These are phyloP conservation scores for Beauveria sp. DNA, from an alignment of 2,329 filamentous ascomycete species.

Conservation along the genomic window DNA sequence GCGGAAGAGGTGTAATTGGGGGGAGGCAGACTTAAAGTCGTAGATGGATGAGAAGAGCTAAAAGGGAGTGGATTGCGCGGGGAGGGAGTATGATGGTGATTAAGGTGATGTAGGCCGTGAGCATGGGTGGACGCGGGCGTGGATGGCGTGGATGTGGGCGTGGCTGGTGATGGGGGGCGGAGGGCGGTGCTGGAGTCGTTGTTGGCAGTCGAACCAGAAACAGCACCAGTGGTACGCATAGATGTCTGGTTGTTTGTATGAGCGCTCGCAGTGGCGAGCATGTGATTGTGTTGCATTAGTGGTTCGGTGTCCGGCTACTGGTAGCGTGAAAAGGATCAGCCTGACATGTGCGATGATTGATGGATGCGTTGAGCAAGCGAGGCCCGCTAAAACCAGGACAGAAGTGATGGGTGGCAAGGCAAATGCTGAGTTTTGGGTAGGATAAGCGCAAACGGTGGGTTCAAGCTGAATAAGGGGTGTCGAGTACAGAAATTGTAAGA, in stretches of 20 bases:
- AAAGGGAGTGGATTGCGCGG: slow-evolving; percentile 18
- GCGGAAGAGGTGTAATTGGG: neutral
- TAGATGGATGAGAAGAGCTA: slow-evolving; percentile 3
- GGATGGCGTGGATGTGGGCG: neutral
- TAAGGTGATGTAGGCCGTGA: slow-evolving; percentile 15
- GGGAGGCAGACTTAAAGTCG: neutral
- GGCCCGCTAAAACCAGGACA: neutral
- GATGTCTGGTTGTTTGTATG: neutral
- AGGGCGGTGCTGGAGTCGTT: neutral
- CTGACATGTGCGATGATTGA: slow-evolving; percentile 5
- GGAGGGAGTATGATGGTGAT: slow-evolving; percentile 1
- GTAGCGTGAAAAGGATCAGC: neutral
- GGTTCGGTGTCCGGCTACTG: neutral
- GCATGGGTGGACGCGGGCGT: slow-evolving; percentile 11
- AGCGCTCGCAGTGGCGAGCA: slow-evolving; percentile 16
- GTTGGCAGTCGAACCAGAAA: neutral
- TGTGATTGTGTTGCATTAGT: slow-evolving; percentile 17
- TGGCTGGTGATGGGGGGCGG: neutral
- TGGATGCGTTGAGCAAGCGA: neutral
- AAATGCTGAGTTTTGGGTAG: neutral
- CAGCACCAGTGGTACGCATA: neutral
- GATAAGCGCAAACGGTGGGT: neutral
- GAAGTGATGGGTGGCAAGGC: too few species aligned
- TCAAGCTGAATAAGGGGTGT: too few species aligned
- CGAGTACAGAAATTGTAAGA: too few species aligned